phyloP scores from a whole-genome alignment of 768 basidiomycete genomes.

The Pisolithus orientalis region DNA sequence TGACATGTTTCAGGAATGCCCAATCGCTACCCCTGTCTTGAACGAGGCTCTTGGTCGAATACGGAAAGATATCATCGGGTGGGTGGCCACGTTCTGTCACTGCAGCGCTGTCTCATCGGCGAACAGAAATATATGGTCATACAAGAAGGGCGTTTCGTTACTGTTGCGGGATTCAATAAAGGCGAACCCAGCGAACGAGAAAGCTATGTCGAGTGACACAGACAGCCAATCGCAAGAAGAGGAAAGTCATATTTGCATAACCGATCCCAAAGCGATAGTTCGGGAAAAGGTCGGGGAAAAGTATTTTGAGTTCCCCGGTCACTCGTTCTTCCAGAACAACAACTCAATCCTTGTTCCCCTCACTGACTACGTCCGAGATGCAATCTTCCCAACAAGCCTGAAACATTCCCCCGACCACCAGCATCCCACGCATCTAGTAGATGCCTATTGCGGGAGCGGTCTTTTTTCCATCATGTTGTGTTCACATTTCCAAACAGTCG shows the following conservation, averaged over 20 bases:
- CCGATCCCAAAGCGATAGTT: conserved; percentile 72
- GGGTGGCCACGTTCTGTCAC: conserved; percentile 11
- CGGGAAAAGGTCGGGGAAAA: conserved; percentile 79
- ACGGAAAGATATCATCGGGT: conserved; percentile 67
- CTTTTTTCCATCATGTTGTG: conserved; percentile 84
- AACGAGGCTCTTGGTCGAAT: conserved; percentile 60
- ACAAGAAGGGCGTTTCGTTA: conserved; percentile 84
- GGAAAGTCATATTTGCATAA: conserved; percentile 71
- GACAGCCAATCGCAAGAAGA: conserved; percentile 35
- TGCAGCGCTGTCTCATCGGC: conserved; percentile 2
- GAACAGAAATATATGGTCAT: conserved; percentile 69
- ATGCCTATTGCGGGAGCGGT: conserved; percentile 90
- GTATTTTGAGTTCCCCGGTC: conserved; percentile 79
- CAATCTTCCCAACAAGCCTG: conserved; percentile 45
- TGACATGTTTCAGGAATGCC: conserved; percentile 61
- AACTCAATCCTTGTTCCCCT: conserved; percentile 84
- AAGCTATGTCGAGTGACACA: conserved; percentile 18
- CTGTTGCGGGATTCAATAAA: conserved; percentile 82
- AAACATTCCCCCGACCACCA: neutral
- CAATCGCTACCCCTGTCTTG: conserved; percentile 79
- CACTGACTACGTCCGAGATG: conserved; percentile 74
- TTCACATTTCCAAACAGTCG: conserved; percentile 63
- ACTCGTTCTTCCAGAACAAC: conserved; percentile 99
- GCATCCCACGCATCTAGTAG: conserved; percentile 79
- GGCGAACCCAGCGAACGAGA: conserved; percentile 16